Conservation (phyloP, 306 rosid species). For the Dalbergia cochinchinensis region DNA sequence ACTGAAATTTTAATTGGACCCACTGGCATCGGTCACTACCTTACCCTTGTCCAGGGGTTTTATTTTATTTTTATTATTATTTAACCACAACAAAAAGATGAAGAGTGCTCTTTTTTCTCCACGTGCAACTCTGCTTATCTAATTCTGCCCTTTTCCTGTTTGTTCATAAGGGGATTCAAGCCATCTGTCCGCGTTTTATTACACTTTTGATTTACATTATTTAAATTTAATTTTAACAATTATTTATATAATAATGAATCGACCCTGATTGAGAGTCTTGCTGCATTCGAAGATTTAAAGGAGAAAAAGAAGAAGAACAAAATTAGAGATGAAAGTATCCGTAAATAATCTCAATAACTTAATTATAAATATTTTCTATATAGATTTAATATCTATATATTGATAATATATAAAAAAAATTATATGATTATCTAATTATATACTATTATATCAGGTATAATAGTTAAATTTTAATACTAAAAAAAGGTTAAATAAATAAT, state of each 20-base stretch:
- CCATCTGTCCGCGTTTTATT: slow-evolving; percentile 56
- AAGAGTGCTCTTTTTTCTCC: slow-evolving; percentile 29
- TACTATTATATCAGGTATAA: too few species aligned
- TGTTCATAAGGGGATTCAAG: neutral
- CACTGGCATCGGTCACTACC: neutral
- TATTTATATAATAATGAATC: slow-evolving; percentile 17
- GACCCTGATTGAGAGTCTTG: neutral
- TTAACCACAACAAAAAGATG: neutral
- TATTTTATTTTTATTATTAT: neutral
- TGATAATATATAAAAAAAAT: too few species aligned
- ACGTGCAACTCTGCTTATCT: slow-evolving; percentile 50
- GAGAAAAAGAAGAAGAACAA: neutral
- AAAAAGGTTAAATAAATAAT: too few species aligned
- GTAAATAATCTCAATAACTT: too few species aligned
- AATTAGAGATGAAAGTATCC: too few species aligned
- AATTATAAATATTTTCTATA: too few species aligned
- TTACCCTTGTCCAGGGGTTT: slow-evolving; percentile 31
- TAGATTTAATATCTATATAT: too few species aligned
- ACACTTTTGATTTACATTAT: slow-evolving; percentile 11
- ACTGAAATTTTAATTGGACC: slow-evolving; percentile 18
- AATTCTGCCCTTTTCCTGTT: slow-evolving; percentile 6
- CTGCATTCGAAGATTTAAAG: slow-evolving; percentile 1
- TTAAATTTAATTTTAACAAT: neutral
- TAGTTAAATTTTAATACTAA: too few species aligned
- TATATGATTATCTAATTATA: too few species aligned